These are phyloP conservation scores for Eudorina sp. DNA, from an alignment of 139 green algal species.

Conservation along the genomic window DNA sequence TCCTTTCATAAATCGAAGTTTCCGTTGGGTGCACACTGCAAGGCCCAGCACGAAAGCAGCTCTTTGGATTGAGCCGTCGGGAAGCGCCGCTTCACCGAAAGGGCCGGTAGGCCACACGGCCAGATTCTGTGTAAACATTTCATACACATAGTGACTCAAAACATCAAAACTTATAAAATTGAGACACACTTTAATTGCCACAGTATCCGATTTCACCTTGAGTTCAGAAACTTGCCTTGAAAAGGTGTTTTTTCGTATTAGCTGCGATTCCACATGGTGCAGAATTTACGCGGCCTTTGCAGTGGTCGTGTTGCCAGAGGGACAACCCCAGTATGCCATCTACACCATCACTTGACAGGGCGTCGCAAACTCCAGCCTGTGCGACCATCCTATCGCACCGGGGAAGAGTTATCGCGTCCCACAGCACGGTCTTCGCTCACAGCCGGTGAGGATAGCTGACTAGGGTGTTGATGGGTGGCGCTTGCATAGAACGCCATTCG, in stretches of 20 bases:
- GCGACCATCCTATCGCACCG: background rate
- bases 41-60: background rate
- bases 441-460: background rate
- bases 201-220: too few relatives aligned
- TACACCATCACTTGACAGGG: background rate
- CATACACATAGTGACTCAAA: background rate
- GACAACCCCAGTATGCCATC: background rate
- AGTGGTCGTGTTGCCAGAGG: background rate
- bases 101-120: background rate
- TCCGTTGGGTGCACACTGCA: too few relatives aligned
- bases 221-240: too few relatives aligned
- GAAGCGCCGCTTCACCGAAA: slow-evolving; percentile 7
- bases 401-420: background rate
- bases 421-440: background rate
- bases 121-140: background rate
- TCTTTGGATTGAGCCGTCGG: background rate
- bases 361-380: background rate
- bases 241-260: too few relatives aligned
- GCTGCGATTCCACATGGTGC: slow-evolving; percentile 21
- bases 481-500: background rate
- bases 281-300: background rate
- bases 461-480: background rate
- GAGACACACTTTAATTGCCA: too few relatives aligned
- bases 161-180: background rate
- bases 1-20: too few relatives aligned